phyloP scores from a whole-genome alignment of 179 eudicot species.

The Carnegiea gigantea region DNA sequence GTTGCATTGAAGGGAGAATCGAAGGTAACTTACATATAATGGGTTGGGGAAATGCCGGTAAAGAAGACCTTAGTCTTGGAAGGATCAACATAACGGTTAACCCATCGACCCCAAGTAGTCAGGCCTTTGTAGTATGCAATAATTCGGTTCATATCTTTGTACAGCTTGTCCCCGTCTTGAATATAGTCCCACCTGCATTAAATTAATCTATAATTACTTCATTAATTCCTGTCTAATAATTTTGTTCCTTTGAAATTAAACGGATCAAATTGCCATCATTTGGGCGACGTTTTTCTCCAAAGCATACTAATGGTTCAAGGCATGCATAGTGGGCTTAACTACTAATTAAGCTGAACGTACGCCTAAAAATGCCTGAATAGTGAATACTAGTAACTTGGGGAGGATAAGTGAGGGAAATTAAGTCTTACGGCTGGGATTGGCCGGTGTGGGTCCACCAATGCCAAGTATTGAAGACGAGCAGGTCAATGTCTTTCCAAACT shows the following conservation, averaged over 20 bases:
- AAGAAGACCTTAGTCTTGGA: constrained; percentile 71
- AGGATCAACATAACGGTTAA: constrained; percentile 56
- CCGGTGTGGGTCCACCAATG: constrained; percentile 95
- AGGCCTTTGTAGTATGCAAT: constrained; percentile 62
- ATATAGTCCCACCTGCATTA: constrained; percentile 70
- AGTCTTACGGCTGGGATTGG: constrained; percentile 56
- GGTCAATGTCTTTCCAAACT: constrained; percentile 73
- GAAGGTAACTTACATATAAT: constrained; percentile 46
- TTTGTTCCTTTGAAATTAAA: constrained; percentile 3
- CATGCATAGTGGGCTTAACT: no score
- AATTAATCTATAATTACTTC: background rate
- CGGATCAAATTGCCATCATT: constrained; percentile 23
- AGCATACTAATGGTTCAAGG: no score
- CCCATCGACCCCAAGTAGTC: constrained; percentile 79
- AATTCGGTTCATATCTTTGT: constrained; percentile 69
- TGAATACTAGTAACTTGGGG: no score
- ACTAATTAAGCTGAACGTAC: no score
- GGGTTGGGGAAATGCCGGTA: constrained; percentile 72
- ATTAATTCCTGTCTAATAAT: constrained; percentile 4
- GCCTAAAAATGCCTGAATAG: no score
- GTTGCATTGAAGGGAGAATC: no score
- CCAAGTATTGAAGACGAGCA: constrained; percentile 79
- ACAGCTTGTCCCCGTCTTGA: constrained; percentile 50
- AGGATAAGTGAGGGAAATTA: background rate
- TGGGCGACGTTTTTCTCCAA: no score